Base-by-base conservation (phyloP, 148 eudicot species). In the Arctostaphylos glauca region DNA sequence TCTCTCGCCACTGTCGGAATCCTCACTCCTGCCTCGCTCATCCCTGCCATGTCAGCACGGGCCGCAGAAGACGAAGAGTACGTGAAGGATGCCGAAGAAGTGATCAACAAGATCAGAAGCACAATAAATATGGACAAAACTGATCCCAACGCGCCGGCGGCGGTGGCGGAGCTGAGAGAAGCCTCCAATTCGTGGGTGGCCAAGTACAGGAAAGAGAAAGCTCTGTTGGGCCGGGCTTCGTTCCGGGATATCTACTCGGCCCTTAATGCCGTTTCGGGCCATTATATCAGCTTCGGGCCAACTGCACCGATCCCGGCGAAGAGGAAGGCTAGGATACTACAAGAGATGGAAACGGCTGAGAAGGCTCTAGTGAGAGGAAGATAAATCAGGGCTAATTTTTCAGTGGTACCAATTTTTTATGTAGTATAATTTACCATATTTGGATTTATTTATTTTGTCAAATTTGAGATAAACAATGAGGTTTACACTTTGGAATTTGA, bases 171-270 rank as follows among this genome's bases (percentile, higher is more conserved):
- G 68, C 89, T 96, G 0, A 84, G 98, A 50, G 94, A 90, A 16
- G 78, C 94, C 5, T 96, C 99, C 1, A 96, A 96, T 76, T 80
- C 89, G 0, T 96, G 99, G 99, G 99, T 96, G 87, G 98, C 99
- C 0, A 96, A 96, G 94, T 96, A 96, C 84, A 83, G 99, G 83
- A 90, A 88, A 41, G 99, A 96, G 85, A 96, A 96, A 66, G 74
- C 90, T 0, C 90, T 96, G 46, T 87, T 96, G 15, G 99, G 99
- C 2, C 86, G 93, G 84, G 59, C 89, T 6, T 93, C 97, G 4
- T 96, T 96, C 81, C 84, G 99, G 75, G 99, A 96, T 67, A 92
- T 96, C 55, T 96, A 96, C 85, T 94, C 99, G 6, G 99, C 99
- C 2, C 92, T 96, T 0, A 96, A 96, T 38, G 99, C 99, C 2